These are phyloP conservation scores for Oryza australiensis DNA, from an alignment of 176 grass and related monocot species.

Conservation along the genomic window DNA sequence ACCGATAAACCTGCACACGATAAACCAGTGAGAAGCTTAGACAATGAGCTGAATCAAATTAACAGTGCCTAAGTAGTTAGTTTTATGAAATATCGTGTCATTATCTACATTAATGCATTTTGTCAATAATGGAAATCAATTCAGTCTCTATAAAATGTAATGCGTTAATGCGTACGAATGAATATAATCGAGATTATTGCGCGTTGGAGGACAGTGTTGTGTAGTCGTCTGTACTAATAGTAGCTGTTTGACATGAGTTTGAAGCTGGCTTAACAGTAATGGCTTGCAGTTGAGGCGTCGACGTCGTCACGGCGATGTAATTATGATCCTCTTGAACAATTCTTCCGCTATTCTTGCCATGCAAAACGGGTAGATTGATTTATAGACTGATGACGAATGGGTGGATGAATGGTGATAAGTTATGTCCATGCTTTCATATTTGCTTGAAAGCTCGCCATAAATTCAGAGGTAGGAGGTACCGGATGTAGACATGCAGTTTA, in stretches of 20 bases:
- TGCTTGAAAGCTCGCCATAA: background rate
- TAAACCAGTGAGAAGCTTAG: no score
- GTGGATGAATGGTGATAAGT: background rate
- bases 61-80: no score
- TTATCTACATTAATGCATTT: no score
- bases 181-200: background rate
- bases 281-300: background rate
- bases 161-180: background rate
- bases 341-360: background rate
- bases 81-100: no score
- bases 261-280: background rate
- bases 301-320: background rate
- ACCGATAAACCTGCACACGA: no score
- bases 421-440: background rate
- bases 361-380: background rate
- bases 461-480: background rate
- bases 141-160: no score
- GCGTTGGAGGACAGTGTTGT: background rate
- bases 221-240: background rate
- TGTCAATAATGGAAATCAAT: background rate
- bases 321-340: background rate
- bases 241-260: background rate
- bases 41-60: no score
- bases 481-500: no score
- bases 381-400: background rate